These are phyloP conservation scores for Schizosaccharomyces octosporus DNA, from an alignment of 805 yeast species.

Conservation along the genomic window DNA sequence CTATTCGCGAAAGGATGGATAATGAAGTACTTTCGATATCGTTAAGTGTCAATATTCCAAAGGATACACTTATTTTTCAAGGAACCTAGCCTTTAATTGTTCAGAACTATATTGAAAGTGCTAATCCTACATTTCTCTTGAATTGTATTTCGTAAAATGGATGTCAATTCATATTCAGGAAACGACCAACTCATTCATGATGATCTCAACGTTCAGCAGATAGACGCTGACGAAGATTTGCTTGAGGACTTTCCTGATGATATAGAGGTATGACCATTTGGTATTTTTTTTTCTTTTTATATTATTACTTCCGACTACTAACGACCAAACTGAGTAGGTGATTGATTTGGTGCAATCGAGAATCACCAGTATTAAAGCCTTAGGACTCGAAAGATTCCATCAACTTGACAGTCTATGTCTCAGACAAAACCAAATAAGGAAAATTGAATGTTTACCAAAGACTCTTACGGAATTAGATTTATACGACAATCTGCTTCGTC, in stretches of 20 bases:
- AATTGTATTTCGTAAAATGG: no score
- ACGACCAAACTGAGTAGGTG: background rate
- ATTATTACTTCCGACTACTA: background rate
- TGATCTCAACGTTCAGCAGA: slow-evolving; percentile 7
- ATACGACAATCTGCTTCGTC: slow-evolving; percentile 77
- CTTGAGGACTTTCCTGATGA: slow-evolving; percentile 4
- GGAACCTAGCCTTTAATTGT: no score
- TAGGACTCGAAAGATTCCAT: slow-evolving; percentile 3
- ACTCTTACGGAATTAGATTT: slow-evolving; percentile 57
- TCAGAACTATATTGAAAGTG: no score
- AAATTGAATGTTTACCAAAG: slow-evolving; percentile 37
- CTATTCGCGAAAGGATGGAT: no score
- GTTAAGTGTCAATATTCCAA: no score
- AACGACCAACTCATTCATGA: background rate
- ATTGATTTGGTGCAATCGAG: background rate
- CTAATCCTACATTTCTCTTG: no score
- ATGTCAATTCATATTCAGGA: no score
- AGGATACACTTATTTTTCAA: no score
- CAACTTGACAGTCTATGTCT: slow-evolving; percentile 27
- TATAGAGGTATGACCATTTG: slow-evolving; percentile 2
- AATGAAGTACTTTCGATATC: no score
- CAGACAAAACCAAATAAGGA: slow-evolving; percentile 60
- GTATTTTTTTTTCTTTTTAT: background rate
- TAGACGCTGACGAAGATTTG: slow-evolving; percentile 6
- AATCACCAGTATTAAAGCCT: slow-evolving; percentile 2